Percentiles rank a stretch among this genome's conserved stretches.
phyloP scores from a whole-genome alignment of 176 grass and related monocot genomes.

The Oryza glumipatula region DNA sequence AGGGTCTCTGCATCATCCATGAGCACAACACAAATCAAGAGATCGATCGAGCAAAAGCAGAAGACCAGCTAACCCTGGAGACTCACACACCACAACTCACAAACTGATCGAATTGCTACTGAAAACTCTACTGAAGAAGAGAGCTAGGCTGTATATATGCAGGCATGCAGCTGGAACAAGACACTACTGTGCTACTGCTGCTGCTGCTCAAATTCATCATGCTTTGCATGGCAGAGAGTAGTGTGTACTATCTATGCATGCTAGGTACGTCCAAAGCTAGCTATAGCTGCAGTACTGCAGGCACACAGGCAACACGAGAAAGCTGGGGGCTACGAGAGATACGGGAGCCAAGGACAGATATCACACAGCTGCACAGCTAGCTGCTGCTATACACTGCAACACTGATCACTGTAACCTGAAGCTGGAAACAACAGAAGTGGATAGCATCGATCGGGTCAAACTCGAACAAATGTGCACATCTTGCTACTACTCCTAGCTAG shows the following conservation, averaged over 20 bases:
- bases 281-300: background rate
- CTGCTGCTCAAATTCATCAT: constrained; percentile 27
- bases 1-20: constrained; percentile 98
- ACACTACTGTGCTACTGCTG: background rate
- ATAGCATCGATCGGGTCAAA: constrained; percentile 58
- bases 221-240: background rate
- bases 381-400: constrained; percentile 15
- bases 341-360: constrained; percentile 2
- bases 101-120: constrained; percentile 14
- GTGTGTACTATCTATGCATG: background rate
- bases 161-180: constrained; percentile 40
- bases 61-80: background rate
- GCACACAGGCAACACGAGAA: constrained; percentile 51
- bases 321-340: constrained; percentile 44
- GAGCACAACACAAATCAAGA: constrained; percentile 43
- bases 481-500: background rate
- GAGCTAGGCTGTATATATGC: background rate
- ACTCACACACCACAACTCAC: background rate
- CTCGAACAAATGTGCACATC: constrained; percentile 16
- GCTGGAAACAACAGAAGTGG: constrained; percentile 13
- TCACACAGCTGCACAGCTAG: constrained; percentile 28
- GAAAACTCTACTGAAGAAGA: background rate
- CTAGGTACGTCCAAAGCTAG: background rate
- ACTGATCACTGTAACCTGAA: constrained; percentile 29
- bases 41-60: constrained; percentile 18